phyloP scores from a whole-genome alignment of 768 basidiomycete genomes.

The Mrakia frigida region DNA sequence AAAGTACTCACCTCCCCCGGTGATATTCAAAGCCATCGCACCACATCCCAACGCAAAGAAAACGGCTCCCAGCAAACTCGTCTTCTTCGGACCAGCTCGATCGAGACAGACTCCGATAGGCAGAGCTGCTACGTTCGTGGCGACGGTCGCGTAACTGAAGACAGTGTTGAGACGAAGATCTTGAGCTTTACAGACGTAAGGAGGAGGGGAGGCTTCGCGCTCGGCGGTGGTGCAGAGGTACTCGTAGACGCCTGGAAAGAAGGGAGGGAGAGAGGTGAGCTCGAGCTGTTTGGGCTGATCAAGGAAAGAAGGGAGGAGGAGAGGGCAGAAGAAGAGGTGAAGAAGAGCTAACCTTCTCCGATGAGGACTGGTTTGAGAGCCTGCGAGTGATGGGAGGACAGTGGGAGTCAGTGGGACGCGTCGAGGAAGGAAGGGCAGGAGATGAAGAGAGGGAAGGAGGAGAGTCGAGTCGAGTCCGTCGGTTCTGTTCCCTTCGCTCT shows the following conservation, averaged over 20 bases:
- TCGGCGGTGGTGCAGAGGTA: slow-evolving; percentile 36
- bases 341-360: slow-evolving; percentile 34
- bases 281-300: neutral
- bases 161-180: slow-evolving; percentile 43
- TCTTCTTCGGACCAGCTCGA: slow-evolving; percentile 41
- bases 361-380: slow-evolving; percentile 46
- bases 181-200: slow-evolving; percentile 33
- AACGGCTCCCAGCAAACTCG: slow-evolving; percentile 41
- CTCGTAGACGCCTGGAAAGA: slow-evolving; percentile 39
- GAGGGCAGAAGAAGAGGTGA: neutral
- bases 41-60: slow-evolving; percentile 41
- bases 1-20: slow-evolving; percentile 40
- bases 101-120: slow-evolving; percentile 42
- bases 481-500: neutral
- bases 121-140: slow-evolving; percentile 44
- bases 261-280: neutral
- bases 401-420: no score
- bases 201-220: neutral
- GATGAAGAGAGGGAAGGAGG: neutral
- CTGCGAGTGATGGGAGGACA: no score
- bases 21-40: slow-evolving; percentile 33
- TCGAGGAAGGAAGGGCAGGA: no score
- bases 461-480: neutral
- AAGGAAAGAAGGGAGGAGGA: neutral
- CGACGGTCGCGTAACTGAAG: slow-evolving; percentile 45